Conservation (phyloP, 106 monocot genomes). For the Chionographis japonica region DNA sequence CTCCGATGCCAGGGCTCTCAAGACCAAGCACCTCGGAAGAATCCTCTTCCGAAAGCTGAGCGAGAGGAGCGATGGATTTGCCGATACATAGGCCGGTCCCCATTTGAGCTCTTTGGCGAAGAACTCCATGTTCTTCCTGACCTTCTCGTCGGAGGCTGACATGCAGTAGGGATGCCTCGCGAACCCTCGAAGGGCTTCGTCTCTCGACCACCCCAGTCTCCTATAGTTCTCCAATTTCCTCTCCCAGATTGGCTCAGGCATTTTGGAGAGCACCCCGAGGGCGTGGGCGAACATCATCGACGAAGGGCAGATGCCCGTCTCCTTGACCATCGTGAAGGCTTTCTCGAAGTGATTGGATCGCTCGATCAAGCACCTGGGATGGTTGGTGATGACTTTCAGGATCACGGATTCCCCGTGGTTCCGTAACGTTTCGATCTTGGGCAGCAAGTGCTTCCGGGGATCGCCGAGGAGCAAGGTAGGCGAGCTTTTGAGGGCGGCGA, state of each 20-base stretch:
- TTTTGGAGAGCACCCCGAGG: conserved; percentile 6
- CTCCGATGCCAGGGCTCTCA: conserved; percentile 9
- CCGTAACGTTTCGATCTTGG: conserved; percentile 9
- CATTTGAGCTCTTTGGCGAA: conserved; percentile 15
- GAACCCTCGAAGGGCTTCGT: conserved; percentile 17
- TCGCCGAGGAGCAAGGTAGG: conserved; percentile 7
- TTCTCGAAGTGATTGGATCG: neutral
- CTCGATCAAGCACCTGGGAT: conserved; percentile 3
- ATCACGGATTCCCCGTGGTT: conserved; percentile 3
- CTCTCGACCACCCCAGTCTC: conserved; percentile 32
- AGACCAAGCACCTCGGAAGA: conserved; percentile 35
- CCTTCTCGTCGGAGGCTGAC: conserved; percentile 10
- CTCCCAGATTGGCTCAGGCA: conserved; percentile 6
- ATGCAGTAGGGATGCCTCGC: conserved; percentile 23
- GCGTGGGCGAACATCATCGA: conserved; percentile 16
- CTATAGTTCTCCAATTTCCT: conserved; percentile 22
- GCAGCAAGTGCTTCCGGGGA: neutral
- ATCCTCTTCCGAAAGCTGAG: conserved; percentile 39
- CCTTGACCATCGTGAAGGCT: neutral
- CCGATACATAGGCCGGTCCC: neutral
- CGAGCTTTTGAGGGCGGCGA: conserved; percentile 1
- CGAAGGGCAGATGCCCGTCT: conserved; percentile 19
- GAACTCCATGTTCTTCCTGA: conserved; percentile 23
- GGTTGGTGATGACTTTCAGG: conserved; percentile 1
- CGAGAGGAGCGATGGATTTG: conserved; percentile 6